Evolutionary conservation across 1,284 basidiomycete species (phyloP), one percentile per base, ranked within the genome.

Genomic region (Phlebopus sp.): DNA sequence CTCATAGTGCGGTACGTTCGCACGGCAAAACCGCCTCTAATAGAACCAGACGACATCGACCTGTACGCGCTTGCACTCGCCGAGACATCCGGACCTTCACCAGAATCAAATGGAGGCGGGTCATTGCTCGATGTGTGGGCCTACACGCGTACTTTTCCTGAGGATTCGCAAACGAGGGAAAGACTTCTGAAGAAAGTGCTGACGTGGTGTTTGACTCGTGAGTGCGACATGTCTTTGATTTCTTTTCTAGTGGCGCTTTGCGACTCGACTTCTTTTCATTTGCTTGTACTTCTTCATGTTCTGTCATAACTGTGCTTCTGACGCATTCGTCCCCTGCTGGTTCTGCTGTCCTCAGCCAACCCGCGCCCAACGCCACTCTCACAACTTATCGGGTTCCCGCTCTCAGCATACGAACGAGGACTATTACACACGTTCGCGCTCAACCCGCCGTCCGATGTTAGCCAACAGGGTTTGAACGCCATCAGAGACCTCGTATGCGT

Each of bases 1-100:
- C 75, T 86, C 32, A 74, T 90, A 29, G 74, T 85, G 36, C 76
- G 75, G 61, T 90, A 86, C 56, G 72, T 88, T 25, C 81, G 81
- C 39, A 82, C 82, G 1, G 84, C 79, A 30, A 84, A 85, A 56
- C 86, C 86, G 6, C 69, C 74, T 0, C 71, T 90, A 15, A 77
- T 74, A 0, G 79, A 84, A 54, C 83, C 80, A 15, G 72, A 76
- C 35, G 86, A 88, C 61, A 73, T 90, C 46, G 79, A 86, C 55
- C 67, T 76, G 19, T 90, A 89, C 57, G 66, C 78, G 1, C 60
- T 84, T 21, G 83, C 89, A 1, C 69, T 90, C 15, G 81, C 81
- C 0, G 78, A 86, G 32, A 69, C 72, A 0, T 82, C 75, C 57
- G 27, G 27, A 11, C 2, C 27, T 29, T 29, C 27, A 29, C 27